Conservation (phyloP, 257 asterid genomes). For the Rauvolfia tetraphylla region DNA sequence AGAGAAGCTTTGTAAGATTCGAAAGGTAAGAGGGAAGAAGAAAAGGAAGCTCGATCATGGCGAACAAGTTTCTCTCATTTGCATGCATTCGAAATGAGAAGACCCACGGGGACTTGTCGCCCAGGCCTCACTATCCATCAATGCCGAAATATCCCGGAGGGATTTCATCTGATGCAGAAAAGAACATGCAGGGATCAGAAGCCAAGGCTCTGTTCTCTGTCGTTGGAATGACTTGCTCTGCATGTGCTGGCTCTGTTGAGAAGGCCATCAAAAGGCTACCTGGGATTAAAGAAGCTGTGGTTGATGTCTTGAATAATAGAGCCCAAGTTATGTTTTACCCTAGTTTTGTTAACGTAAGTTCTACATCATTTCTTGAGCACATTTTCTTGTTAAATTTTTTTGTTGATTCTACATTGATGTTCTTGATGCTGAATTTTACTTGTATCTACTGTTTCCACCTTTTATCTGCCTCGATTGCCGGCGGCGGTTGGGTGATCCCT, state of each 20-base stretch:
- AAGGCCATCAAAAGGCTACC: constrained; percentile 81
- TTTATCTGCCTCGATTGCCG: neutral
- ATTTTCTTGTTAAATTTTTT: neutral
- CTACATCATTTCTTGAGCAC: neutral
- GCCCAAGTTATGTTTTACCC: constrained; percentile 67
- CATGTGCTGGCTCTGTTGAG: constrained; percentile 85
- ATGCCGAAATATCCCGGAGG: constrained; percentile 34
- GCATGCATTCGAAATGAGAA: constrained; percentile 32
- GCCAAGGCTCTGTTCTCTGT: constrained; percentile 58
- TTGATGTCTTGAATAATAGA: constrained; percentile 65
- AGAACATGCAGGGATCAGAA: constrained; percentile 38
- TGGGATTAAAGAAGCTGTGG: constrained; percentile 75
- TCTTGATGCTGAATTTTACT: too few species aligned
- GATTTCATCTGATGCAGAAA: constrained; percentile 36
- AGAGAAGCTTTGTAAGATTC: neutral
- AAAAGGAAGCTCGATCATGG: constrained; percentile 7
- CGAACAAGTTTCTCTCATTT: constrained; percentile 29
- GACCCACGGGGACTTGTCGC: constrained; percentile 11
- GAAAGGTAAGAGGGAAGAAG: neutral
- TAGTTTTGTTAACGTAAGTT: constrained; percentile 52
- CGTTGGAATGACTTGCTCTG: constrained; percentile 83
- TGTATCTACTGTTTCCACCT: neutral
- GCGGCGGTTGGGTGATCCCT: neutral
- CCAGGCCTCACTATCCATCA: constrained; percentile 42
- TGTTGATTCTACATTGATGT: neutral